Evolutionary conservation across 306 rosid species (phyloP), one percentile per base, ranked within the genome.

Genomic region (Cucurbita moschata): DNA sequence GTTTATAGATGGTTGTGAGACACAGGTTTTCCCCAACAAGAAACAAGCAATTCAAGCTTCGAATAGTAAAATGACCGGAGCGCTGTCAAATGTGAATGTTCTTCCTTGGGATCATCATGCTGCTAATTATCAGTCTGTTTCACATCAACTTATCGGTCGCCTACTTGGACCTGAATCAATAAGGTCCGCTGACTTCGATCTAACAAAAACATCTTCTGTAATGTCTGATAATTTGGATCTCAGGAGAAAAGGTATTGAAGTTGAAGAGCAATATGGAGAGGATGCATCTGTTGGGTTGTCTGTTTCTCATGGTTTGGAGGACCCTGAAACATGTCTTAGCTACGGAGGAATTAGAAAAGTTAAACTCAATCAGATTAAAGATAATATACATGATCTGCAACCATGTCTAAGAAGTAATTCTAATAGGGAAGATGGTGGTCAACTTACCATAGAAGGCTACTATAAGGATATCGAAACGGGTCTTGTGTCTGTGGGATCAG

Each of bases 51-150:
- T 85, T 37, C 85, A 88, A 65, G 81, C 82, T 84, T 86, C 80
- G 74, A 77, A 82, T 77, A 85, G 83, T 64, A 90, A 86, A 60
- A 74, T 86, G 80, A 85, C 81, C 78, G 78, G 87, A 5, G 88
- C 79, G 69, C 50, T 87, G 74, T 83, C 91, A 68, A 87, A 75
- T 85, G 80, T 76, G 53, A 81, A 77, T 75, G 76, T 82, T 79
- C 49, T 86, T 77, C 81, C 85, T 13, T 92, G 96, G 96, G 96
- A 88, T 80, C 87, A 80, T 76, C 86, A 80, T 79, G 70, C 78
- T 81, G 72, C 89, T 64, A 76, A 71, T 75, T 86, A 84, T 77
- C 88, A 84, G 56, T 70, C 92, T 4, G 88, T 80, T 57, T 83
- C 91, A 43, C 86, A 67, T 73, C 96, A 83, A 54, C 86, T 83